Percentiles rank a stretch among this genome's conserved stretches.
These are phyloP conservation scores for Auriscalpium microsporum DNA, from an alignment of 768 basidiomycete species.

Conservation along the genomic window DNA sequence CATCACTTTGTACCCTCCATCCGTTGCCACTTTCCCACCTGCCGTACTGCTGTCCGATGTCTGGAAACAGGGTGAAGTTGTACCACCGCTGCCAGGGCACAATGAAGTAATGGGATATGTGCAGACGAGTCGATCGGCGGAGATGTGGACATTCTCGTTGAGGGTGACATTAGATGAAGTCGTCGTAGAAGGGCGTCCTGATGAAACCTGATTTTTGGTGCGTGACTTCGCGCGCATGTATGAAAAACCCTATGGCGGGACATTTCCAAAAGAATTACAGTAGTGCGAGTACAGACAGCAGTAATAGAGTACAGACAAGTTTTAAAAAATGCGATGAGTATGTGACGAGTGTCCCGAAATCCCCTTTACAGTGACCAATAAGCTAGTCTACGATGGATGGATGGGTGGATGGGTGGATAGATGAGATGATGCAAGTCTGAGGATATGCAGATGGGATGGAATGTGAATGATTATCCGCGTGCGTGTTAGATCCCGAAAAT, in stretches of 20 bases:
- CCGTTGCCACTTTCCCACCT: not conserved
- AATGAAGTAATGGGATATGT: not conserved
- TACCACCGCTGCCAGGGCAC: not conserved
- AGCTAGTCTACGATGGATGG: no score
- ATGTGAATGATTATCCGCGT: not conserved
- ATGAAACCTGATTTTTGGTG: no score
- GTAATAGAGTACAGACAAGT: no score
- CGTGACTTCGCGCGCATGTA: no score
- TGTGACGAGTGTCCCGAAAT: no score
- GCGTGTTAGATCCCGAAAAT: conserved; percentile 33
- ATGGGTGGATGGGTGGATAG: not conserved
- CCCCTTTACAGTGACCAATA: no score
- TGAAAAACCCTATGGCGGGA: no score
- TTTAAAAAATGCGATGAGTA: no score
- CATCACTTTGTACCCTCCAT: conserved; percentile 5
- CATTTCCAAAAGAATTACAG: no score
- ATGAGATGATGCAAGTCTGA: not conserved
- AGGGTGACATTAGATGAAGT: not conserved
- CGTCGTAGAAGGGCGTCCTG: not conserved
- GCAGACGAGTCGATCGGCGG: not conserved
- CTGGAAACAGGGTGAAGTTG: not conserved
- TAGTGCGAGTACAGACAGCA: no score
- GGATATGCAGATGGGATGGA: not conserved
- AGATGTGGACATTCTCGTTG: not conserved
- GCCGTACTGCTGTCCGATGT: not conserved